Evolutionary conservation across 73 alveolate species (phyloP).

Genomic region (Symbiodinium natans): DNA sequence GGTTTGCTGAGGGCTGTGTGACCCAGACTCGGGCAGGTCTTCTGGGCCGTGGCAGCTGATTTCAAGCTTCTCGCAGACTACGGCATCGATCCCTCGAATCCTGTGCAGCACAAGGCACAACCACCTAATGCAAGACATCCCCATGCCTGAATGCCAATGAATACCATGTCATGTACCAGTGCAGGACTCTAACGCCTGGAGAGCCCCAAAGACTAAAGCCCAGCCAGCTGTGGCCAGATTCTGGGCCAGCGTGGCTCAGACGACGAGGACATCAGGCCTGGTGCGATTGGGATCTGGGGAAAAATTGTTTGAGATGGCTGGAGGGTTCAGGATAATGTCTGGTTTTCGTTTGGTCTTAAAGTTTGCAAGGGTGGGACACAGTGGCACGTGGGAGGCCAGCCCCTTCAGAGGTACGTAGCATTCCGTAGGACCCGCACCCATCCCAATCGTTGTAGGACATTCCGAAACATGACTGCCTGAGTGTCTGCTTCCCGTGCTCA

Average conservation of each 20-base stretch:
- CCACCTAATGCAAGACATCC: neutral
- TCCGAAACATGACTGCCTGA: no score
- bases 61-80: conserved; percentile 7
- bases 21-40: conserved; percentile 25
- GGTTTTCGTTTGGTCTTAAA: no score
- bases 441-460: no score
- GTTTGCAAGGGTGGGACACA: no score
- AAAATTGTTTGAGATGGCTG: no score
- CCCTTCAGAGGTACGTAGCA: no score
- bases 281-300: no score
- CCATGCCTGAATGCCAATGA: neutral
- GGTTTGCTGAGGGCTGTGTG: neutral
- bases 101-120: conserved; percentile 55
- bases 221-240: neutral
- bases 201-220: no score
- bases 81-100: conserved; percentile 35
- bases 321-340: no score
- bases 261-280: neutral
- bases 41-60: conserved; percentile 84
- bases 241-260: neutral
- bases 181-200: neutral
- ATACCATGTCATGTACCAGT: neutral
- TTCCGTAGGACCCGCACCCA: no score
- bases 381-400: no score
- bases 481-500: no score